A percentile compares a stretch with the other conserved stretches of the same genome.
phyloP scores from a whole-genome alignment of 768 basidiomycete species.

The Cyclocybe aegerita region DNA sequence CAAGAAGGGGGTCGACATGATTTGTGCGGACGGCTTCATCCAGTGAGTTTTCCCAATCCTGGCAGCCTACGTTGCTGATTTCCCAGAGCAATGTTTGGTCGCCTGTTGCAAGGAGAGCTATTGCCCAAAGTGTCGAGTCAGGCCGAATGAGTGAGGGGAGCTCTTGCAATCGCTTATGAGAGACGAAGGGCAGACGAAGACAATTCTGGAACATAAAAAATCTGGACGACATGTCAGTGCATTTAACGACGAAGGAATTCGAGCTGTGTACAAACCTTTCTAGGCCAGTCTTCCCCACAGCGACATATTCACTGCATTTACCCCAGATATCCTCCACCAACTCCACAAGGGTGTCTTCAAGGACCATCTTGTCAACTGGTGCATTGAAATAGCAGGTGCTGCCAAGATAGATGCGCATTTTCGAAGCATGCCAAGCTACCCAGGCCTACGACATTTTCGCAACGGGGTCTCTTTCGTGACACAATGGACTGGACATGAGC shows the following conservation, averaged over 20 bases:
- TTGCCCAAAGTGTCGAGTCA: constrained; percentile 15
- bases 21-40: constrained; percentile 29
- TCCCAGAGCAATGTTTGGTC: constrained; percentile 34
- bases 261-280: constrained; percentile 28
- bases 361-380: constrained; percentile 40
- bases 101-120: constrained; percentile 21
- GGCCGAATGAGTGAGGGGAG: constrained; percentile 14
- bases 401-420: constrained; percentile 15
- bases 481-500: constrained; percentile 39
- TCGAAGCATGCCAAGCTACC: constrained; percentile 30
- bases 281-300: constrained; percentile 38
- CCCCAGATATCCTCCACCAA: constrained; percentile 47
- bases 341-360: constrained; percentile 50
- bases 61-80: constrained; percentile 24
- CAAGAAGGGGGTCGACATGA: background rate
- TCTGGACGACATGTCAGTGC: background rate
- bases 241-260: constrained; percentile 14
- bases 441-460: constrained; percentile 33
- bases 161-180: background rate
- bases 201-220: background rate
- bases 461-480: constrained; percentile 38
- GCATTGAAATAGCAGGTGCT: constrained; percentile 12
- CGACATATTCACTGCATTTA: constrained; percentile 39
- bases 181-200: constrained; percentile 2
- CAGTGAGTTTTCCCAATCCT: constrained; percentile 30